A percentile compares a stretch with the other conserved stretches of the same genome.
Conservation (phyloP, 2,329 filamentous ascomycete genomes). For the Colletotrichum gloeosporioides region DNA sequence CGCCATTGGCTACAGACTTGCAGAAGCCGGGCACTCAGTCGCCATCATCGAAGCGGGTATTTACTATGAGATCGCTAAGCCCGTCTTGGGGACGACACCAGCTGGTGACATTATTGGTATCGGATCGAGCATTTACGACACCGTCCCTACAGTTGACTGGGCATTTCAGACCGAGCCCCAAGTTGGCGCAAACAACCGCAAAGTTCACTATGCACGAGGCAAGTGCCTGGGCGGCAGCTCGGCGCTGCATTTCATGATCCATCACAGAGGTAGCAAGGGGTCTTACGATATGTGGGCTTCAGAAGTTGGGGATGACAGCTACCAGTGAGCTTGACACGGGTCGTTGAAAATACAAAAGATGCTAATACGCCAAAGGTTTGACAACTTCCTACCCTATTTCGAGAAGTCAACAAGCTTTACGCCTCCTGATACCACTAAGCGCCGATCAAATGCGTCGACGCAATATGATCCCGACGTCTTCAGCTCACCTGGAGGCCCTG, state of each 20-base stretch:
- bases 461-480: conserved; percentile 28
- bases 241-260: conserved; percentile 32
- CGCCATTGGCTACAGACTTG: conserved; percentile 36
- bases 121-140: neutral
- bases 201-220: conserved; percentile 40
- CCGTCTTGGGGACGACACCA: conserved; percentile 27
- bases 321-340: conserved; percentile 21
- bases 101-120: neutral
- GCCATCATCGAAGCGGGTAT: conserved; percentile 44
- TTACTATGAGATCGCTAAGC: conserved; percentile 35
- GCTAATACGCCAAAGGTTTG: neutral
- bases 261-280: conserved; percentile 28
- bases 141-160: conserved; percentile 33
- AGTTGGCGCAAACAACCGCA: conserved; percentile 26
- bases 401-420: conserved; percentile 35
- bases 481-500: conserved; percentile 29
- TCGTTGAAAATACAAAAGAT: neutral
- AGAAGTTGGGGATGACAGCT: conserved; percentile 32
- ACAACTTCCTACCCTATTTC: conserved; percentile 35
- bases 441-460: conserved; percentile 23
- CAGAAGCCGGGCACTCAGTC: conserved; percentile 30
- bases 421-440: conserved; percentile 25
- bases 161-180: conserved; percentile 30
- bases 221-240: conserved; percentile 37
- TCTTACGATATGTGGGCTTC: conserved; percentile 36